Evolutionary conservation across 345 rosid genomes (phyloP).

Genomic region (Gossypium bickii): DNA sequence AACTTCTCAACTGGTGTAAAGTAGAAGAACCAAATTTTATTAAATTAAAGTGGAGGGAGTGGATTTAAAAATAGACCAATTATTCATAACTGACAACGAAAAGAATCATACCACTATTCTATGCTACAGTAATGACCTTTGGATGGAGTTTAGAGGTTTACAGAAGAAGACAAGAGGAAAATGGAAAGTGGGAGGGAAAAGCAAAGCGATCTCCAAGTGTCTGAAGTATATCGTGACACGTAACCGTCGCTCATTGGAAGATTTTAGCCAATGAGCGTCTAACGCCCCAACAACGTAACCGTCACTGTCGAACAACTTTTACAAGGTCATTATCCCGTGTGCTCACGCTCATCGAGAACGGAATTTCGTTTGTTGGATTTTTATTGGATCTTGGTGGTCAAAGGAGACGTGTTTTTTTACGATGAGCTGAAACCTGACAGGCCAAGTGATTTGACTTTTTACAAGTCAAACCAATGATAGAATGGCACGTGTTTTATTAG

Average conservation of each 20-base stretch:
- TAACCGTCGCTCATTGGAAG: slow-evolving; percentile 11
- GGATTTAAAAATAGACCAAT: too few relatives aligned
- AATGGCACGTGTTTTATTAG: neutral
- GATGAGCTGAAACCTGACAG: too few relatives aligned
- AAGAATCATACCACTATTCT: too few relatives aligned
- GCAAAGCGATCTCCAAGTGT: neutral
- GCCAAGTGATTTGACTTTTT: neutral
- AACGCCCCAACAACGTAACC: slow-evolving; percentile 21
- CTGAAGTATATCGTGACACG: neutral
- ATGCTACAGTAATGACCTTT: too few relatives aligned
- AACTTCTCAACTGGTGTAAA: too few relatives aligned
- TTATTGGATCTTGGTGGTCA: neutral
- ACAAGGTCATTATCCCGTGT: neutral
- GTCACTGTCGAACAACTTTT: neutral
- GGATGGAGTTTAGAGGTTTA: too few relatives aligned
- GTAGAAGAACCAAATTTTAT: too few relatives aligned
- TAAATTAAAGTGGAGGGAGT: too few relatives aligned
- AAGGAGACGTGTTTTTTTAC: neutral
- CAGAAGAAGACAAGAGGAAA: too few relatives aligned
- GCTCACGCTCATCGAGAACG: neutral
- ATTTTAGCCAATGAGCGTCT: neutral
- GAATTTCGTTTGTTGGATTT: neutral
- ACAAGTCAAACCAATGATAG: neutral
- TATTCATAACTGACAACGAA: too few relatives aligned
- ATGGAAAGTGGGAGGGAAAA: too few relatives aligned